Percentiles rank a stretch among this genome's conserved stretches.
Conservation (phyloP, 371 early-diverging fungal species). For the Mucor circinelloides region DNA sequence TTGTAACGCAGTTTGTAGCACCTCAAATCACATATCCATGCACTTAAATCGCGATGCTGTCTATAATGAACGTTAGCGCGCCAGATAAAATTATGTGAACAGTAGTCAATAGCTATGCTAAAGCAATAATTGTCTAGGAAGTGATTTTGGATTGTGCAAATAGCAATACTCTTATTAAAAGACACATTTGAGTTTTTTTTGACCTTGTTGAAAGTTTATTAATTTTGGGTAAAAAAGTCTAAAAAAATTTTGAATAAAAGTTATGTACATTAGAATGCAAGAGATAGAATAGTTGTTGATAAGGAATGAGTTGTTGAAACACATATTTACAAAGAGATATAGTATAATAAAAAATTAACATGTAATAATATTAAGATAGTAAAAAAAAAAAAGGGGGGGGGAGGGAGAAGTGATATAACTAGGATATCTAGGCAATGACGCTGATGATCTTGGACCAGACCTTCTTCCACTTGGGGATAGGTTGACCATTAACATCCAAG, state of each 20-base stretch:
- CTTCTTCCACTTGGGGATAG: conserved; percentile 32
- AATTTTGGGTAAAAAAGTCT: neutral
- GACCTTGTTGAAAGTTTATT: conserved; percentile 13
- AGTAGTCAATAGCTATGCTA: too few species aligned
- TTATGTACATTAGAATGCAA: conserved; percentile 2
- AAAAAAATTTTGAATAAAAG: neutral
- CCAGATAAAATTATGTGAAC: too few species aligned
- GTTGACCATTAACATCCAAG: conserved; percentile 25
- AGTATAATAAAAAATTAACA: neutral
- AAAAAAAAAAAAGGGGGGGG: neutral
- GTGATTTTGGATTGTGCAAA: too few species aligned
- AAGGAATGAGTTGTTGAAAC: conserved; percentile 15
- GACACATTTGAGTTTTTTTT: neutral
- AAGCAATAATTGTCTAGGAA: too few species aligned
- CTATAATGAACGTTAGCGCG: too few species aligned
- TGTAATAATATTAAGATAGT: neutral
- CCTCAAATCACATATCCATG: too few species aligned
- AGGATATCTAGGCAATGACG: conserved; percentile 1
- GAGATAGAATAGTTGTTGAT: neutral
- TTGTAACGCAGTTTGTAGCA: too few species aligned
- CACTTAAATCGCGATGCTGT: too few species aligned
- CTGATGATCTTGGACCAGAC: neutral
- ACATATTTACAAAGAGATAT: conserved; percentile 8
- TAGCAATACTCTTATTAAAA: too few species aligned
- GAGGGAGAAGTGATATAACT: neutral